A percentile compares a stretch with the other conserved stretches of the same genome.
Evolutionary conservation across 495 filamentous ascomycete genomes (phyloP).

Genomic region (Aspergillus wentii): DNA sequence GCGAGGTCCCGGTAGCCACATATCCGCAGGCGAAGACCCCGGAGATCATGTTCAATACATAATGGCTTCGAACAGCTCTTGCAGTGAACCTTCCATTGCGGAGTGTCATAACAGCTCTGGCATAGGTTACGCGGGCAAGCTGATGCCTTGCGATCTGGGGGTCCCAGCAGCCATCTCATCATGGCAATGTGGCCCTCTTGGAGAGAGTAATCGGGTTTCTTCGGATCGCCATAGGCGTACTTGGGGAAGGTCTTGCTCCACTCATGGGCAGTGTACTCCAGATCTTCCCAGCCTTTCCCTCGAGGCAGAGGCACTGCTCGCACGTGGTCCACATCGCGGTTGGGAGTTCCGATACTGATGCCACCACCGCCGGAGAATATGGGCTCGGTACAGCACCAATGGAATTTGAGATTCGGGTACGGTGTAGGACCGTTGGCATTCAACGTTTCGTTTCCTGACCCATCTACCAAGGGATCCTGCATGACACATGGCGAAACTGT

Average conservation of each 20-base stretch:
- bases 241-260: conserved; percentile 41
- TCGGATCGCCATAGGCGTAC: conserved; percentile 39
- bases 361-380: conserved; percentile 59
- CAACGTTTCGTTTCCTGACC: conserved; percentile 20
- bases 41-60: conserved; percentile 61
- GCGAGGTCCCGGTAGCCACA: conserved; percentile 55
- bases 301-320: conserved; percentile 54
- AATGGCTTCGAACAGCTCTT: conserved; percentile 52
- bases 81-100: conserved; percentile 56
- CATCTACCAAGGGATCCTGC: conserved; percentile 39
- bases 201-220: conserved; percentile 36
- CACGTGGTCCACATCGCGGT: conserved; percentile 49
- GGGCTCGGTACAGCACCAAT: conserved; percentile 61
- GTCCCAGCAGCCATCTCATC: conserved; percentile 46
- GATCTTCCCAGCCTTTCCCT: conserved; percentile 50
- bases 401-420: conserved; percentile 46
- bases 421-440: conserved; percentile 21
- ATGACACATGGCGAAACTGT: conserved; percentile 52
- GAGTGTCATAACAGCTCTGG: conserved; percentile 52
- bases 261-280: conserved; percentile 43
- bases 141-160: conserved; percentile 40
- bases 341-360: conserved; percentile 51
- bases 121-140: conserved; percentile 56
- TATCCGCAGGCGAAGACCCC: conserved; percentile 52
- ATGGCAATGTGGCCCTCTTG: conserved; percentile 46